A percentile compares a stretch with the other conserved stretches of the same genome.
Evolutionary conservation across 2,329 filamentous ascomycete genomes (phyloP).

Genomic region (Clarireedia homoeocarpa): DNA sequence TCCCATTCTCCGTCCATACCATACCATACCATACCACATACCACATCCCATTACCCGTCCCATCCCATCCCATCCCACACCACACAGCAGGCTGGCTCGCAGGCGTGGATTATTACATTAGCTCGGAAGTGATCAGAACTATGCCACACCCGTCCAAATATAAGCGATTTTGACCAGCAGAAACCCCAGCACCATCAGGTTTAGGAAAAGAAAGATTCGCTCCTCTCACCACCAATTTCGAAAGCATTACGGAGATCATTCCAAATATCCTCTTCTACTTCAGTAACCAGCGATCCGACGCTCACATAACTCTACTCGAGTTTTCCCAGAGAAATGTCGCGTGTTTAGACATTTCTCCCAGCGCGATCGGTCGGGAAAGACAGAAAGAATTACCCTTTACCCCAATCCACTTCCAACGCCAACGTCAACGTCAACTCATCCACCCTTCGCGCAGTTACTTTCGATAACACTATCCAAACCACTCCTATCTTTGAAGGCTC

Average conservation of each 20-base stretch:
- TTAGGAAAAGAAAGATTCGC: neutral
- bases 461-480: neutral
- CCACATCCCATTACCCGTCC: too few species aligned
- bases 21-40: too few species aligned
- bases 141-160: neutral
- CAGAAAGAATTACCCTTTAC: conserved; percentile 10
- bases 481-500: neutral
- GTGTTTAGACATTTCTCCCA: conserved; percentile 7
- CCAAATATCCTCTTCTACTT: neutral
- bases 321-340: conserved; percentile 3
- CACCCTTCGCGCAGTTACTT: conserved; percentile 1
- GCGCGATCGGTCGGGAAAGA: conserved; percentile 8
- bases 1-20: too few species aligned
- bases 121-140: neutral
- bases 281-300: neutral
- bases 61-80: too few species aligned
- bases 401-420: conserved; percentile 4
- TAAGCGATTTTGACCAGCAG: conserved; percentile 3
- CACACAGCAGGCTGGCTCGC: too few species aligned
- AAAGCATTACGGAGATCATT: neutral
- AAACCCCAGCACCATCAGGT: conserved; percentile 4
- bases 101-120: too few species aligned
- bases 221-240: neutral
- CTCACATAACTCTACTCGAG: neutral
- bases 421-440: conserved; percentile 7